phyloP scores from a whole-genome alignment of 306 rosid genomes.

The Rosa persica region DNA sequence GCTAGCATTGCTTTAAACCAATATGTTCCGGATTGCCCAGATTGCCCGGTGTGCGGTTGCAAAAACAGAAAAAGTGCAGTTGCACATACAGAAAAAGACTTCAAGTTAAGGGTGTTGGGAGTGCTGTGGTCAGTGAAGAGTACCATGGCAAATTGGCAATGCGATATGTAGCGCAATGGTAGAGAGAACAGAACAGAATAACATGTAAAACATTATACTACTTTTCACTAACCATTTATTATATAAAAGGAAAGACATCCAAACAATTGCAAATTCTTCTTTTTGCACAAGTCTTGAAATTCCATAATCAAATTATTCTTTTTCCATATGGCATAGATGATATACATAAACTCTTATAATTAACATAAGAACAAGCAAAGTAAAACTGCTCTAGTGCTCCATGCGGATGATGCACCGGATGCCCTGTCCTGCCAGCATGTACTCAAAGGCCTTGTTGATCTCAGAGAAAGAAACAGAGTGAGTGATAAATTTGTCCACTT shows the following conservation, averaged over 20 bases:
- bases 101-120: too few species aligned
- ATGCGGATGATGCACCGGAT: conserved; percentile 63
- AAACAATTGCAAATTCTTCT: not conserved
- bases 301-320: not conserved
- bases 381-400: conserved; percentile 30
- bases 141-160: too few species aligned
- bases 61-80: too few species aligned
- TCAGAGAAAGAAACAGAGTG: conserved; percentile 61
- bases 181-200: not conserved
- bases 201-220: not conserved
- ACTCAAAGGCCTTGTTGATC: conserved; percentile 77
- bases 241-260: not conserved
- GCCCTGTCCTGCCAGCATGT: conserved; percentile 64
- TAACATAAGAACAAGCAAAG: not conserved
- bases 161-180: not conserved
- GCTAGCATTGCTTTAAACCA: too few species aligned
- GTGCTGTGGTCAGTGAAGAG: too few species aligned
- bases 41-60: too few species aligned
- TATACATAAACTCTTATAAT: not conserved
- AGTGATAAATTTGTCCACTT: conserved; percentile 75
- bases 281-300: not conserved
- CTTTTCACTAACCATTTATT: not conserved
- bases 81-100: too few species aligned
- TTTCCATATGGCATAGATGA: not conserved
- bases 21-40: too few species aligned